phyloP scores from a whole-genome alignment of 495 filamentous ascomycete genomes.

The Echria macrotheca region DNA sequence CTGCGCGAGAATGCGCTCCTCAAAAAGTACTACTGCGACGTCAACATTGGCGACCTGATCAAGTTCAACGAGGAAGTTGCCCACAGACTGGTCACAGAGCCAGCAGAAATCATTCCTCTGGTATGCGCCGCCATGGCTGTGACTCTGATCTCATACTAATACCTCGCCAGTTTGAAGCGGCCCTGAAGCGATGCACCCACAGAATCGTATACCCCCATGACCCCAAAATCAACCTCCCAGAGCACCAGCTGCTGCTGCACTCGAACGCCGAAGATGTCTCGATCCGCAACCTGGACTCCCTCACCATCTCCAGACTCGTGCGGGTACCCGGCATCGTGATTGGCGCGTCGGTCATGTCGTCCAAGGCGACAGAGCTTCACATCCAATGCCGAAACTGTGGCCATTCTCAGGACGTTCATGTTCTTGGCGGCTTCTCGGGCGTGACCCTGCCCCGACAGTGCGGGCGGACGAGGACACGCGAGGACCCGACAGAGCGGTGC shows the following conservation, averaged over 20 bases:
- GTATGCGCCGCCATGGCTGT: slow-evolving; percentile 50
- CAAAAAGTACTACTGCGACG: slow-evolving; percentile 93
- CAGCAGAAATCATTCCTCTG: slow-evolving; percentile 85
- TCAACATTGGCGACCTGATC: slow-evolving; percentile 94
- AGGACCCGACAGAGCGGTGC: slow-evolving; percentile 62
- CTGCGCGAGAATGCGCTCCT: slow-evolving; percentile 91
- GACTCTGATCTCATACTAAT: too few species aligned
- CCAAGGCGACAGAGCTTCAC: slow-evolving; percentile 81
- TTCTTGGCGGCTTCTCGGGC: slow-evolving; percentile 81
- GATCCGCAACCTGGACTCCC: slow-evolving; percentile 89
- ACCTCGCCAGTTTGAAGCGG: slow-evolving; percentile 89
- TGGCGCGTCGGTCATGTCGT: slow-evolving; percentile 92
- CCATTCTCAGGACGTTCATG: slow-evolving; percentile 61
- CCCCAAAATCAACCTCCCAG: slow-evolving; percentile 63
- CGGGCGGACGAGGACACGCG: slow-evolving; percentile 50
- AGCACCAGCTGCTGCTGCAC: slow-evolving; percentile 94
- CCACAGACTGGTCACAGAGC: slow-evolving; percentile 83
- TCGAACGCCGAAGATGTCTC: slow-evolving; percentile 85
- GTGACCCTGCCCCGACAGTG: slow-evolving; percentile 78
- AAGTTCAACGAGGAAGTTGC: slow-evolving; percentile 96
- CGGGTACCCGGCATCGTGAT: slow-evolving; percentile 97
- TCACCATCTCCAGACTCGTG: slow-evolving; percentile 89
- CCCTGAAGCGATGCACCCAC: slow-evolving; percentile 84
- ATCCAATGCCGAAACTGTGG: slow-evolving; percentile 89
- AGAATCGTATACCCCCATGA: slow-evolving; percentile 80